phyloP scores from a whole-genome alignment of 2,329 filamentous ascomycete genomes.

The Aspergillus pseudonomiae region DNA sequence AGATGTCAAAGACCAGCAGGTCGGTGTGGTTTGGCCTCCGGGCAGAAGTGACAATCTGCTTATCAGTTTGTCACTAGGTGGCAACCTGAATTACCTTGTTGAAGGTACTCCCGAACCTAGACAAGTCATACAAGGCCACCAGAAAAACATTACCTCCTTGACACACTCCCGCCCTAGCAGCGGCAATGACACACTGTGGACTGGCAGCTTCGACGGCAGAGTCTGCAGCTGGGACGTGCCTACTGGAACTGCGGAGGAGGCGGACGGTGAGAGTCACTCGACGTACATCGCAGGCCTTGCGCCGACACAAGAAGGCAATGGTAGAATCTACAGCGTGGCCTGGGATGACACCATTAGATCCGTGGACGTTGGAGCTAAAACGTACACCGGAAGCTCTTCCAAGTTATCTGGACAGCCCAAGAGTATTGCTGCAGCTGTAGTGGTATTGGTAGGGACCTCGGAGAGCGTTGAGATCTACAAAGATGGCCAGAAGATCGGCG shows the following conservation, averaged over 20 bases:
- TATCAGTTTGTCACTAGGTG: constrained; percentile 84
- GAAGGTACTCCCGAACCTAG: constrained; percentile 71
- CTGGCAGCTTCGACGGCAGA: constrained; percentile 89
- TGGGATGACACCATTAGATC: constrained; percentile 92
- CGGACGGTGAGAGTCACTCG: constrained; percentile 80
- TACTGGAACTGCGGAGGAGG: constrained; percentile 67
- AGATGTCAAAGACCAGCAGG: constrained; percentile 82
- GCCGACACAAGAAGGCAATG: constrained; percentile 51
- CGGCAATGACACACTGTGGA: constrained; percentile 68
- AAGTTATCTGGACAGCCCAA: constrained; percentile 81
- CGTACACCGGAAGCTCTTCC: constrained; percentile 69
- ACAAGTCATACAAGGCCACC: constrained; percentile 80
- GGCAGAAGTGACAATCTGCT: constrained; percentile 82
- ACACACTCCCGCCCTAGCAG: constrained; percentile 55
- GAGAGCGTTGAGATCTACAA: constrained; percentile 63
- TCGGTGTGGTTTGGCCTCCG: constrained; percentile 87
- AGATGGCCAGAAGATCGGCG: constrained; percentile 62
- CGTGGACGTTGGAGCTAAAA: constrained; percentile 73
- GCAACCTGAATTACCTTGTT: constrained; percentile 85
- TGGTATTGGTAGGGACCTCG: constrained; percentile 62
- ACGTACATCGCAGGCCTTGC: constrained; percentile 83
- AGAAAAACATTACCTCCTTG: constrained; percentile 85
- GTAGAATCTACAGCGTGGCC: constrained; percentile 78
- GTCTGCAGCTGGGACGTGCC: constrained; percentile 81
- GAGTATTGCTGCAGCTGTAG: constrained; percentile 62